Percentiles rank a stretch among this genome's conserved stretches.
phyloP scores from a whole-genome alignment of 2,329 filamentous ascomycete species.

The Claviceps humidiphila region DNA sequence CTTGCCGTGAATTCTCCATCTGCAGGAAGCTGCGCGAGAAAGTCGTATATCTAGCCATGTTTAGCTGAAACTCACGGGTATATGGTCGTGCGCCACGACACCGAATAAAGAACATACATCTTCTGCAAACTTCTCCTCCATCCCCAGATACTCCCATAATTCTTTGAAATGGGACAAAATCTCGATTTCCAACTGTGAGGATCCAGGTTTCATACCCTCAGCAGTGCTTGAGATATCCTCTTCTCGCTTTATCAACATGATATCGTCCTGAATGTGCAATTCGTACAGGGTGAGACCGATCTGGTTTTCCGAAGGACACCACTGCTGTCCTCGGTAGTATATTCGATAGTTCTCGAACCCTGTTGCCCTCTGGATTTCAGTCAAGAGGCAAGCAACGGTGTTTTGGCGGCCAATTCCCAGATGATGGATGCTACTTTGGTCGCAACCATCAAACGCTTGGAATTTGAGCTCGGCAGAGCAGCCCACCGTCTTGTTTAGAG shows the following conservation, averaged over 20 bases:
- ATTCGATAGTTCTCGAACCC: constrained; percentile 65
- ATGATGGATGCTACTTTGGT: constrained; percentile 44
- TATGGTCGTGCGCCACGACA: background rate
- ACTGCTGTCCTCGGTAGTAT: constrained; percentile 54
- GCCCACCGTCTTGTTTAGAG: constrained; percentile 42
- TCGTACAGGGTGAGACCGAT: constrained; percentile 52
- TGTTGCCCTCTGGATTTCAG: constrained; percentile 52
- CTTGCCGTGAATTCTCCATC: constrained; percentile 47
- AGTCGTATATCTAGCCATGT: constrained; percentile 46
- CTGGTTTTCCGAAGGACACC: constrained; percentile 47
- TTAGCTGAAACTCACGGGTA: constrained; percentile 8
- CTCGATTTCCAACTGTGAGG: constrained; percentile 58
- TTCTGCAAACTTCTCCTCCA: constrained; percentile 55
- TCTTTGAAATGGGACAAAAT: constrained; percentile 73
- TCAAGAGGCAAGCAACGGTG: constrained; percentile 55
- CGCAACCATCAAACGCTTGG: constrained; percentile 54
- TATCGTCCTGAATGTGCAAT: constrained; percentile 49
- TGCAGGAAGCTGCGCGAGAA: constrained; percentile 56
- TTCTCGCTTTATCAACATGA: constrained; percentile 53
- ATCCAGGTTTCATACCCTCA: constrained; percentile 34
- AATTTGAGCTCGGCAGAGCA: constrained; percentile 56
- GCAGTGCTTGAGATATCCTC: constrained; percentile 30
- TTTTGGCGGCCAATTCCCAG: constrained; percentile 57
- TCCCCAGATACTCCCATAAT: constrained; percentile 66
- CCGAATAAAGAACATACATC: constrained; percentile 37